Evolutionary conservation across 208 protist genomes (phyloP).

Genomic region (Leishmania mexicana): DNA sequence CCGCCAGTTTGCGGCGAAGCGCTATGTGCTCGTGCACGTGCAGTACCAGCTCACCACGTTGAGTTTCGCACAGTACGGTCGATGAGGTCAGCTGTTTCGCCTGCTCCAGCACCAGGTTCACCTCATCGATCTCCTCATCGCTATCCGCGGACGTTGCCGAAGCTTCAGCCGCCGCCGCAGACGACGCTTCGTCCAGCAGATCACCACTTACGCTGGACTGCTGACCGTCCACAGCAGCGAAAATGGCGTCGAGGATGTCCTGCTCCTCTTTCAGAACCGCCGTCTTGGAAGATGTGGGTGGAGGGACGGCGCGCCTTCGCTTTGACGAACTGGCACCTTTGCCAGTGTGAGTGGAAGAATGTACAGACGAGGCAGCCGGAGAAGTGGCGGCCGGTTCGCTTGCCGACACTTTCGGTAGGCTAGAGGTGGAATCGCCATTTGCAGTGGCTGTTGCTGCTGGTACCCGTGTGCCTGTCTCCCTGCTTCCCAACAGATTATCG

Average conservation of each 20-base stretch:
- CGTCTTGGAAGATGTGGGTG: not conserved
- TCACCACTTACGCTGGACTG: conserved; percentile 78
- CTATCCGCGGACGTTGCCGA: not conserved
- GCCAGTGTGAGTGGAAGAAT: not conserved
- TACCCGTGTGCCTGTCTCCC: not conserved
- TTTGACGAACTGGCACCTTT: not conserved
- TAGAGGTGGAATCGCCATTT: not conserved
- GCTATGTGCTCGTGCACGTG: conserved; percentile 68
- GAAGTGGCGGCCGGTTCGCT: not conserved
- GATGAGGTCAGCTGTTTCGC: conserved; percentile 55
- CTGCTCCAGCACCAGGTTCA: conserved; percentile 52
- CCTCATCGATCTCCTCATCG: conserved; percentile 21
- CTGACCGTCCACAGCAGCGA: conserved; percentile 53
- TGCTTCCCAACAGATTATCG: not conserved
- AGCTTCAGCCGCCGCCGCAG: not conserved
- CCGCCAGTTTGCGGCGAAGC: conserved; percentile 39
- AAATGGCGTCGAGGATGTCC: conserved; percentile 62
- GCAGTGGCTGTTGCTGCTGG: not conserved
- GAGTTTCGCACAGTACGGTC: conserved; percentile 20
- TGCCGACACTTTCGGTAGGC: not conserved
- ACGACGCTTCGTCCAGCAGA: conserved; percentile 21
- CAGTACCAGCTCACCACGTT: conserved; percentile 41
- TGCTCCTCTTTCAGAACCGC: conserved; percentile 37
- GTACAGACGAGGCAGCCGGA: not conserved
- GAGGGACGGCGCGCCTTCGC: not conserved